phyloP scores from a whole-genome alignment of 495 filamentous ascomycete genomes.

The Tirmania nivea region DNA sequence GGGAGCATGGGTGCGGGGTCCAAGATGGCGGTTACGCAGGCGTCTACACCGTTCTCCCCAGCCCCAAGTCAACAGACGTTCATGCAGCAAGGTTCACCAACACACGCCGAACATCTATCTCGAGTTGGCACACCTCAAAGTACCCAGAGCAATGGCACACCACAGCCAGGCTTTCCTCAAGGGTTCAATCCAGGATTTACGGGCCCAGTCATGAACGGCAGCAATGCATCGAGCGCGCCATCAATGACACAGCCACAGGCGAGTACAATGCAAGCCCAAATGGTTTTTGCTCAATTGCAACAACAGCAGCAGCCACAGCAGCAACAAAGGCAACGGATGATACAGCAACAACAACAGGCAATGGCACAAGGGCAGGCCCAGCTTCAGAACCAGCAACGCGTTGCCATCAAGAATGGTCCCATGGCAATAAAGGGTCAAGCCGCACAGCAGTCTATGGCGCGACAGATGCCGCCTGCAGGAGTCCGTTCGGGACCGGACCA shows the following conservation, averaged over 20 bases:
- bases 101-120: conserved; percentile 53
- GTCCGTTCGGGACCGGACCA: conserved; percentile 28
- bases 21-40: conserved; percentile 70
- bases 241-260: conserved; percentile 21
- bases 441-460: conserved; percentile 4
- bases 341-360: conserved; percentile 23
- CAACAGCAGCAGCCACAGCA: conserved; percentile 38
- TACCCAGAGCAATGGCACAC: conserved; percentile 17
- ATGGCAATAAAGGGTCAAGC: conserved; percentile 9
- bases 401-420: conserved; percentile 18
- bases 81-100: conserved; percentile 52
- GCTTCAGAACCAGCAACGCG: conserved; percentile 25
- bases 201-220: conserved; percentile 18
- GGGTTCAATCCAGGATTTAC: conserved; percentile 28
- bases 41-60: conserved; percentile 77
- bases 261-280: conserved; percentile 22
- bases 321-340: conserved; percentile 31
- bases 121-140: conserved; percentile 57
- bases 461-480: conserved; percentile 18
- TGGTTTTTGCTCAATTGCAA: conserved; percentile 24
- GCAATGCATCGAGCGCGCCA: conserved; percentile 21
- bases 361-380: conserved; percentile 23
- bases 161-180: conserved; percentile 37
- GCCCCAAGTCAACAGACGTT: conserved; percentile 43
- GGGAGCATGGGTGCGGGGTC: conserved; percentile 39